These are phyloP conservation scores for Chrysanthemum makinoi DNA, from an alignment of 129 eudicot species.

Conservation along the genomic window DNA sequence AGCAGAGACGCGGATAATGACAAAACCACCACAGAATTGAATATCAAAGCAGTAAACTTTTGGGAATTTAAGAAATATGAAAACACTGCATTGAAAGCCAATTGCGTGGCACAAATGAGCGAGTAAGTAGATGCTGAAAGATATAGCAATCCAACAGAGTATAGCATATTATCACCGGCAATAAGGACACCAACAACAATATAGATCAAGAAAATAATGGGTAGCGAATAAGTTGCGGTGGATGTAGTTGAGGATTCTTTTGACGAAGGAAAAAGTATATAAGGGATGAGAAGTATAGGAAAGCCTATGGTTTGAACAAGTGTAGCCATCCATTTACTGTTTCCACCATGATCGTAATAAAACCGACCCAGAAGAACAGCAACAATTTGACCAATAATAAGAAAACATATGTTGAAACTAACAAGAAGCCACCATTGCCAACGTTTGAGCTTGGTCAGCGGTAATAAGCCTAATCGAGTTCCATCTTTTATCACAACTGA, in stretches of 20 bases:
- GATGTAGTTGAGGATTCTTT: constrained; percentile 29
- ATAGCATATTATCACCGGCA: constrained; percentile 86
- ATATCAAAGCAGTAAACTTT: constrained; percentile 64
- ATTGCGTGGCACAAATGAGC: constrained; percentile 80
- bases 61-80: constrained; percentile 78
- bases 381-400: constrained; percentile 73
- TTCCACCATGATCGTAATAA: constrained; percentile 85
- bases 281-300: constrained; percentile 73
- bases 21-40: constrained; percentile 76
- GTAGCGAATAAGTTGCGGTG: constrained; percentile 12
- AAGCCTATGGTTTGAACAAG: constrained; percentile 86
- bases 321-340: constrained; percentile 86
- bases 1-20: constrained; percentile 78
- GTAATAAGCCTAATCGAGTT: constrained; percentile 21
- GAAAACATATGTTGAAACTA: constrained; percentile 56
- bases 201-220: constrained; percentile 37
- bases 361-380: constrained; percentile 88
- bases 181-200: constrained; percentile 49
- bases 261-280: constrained; percentile 45
- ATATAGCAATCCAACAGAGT: constrained; percentile 70
- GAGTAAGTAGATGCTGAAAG: constrained; percentile 95
- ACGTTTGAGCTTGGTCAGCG: constrained; percentile 47
- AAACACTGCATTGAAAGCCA: constrained; percentile 80
- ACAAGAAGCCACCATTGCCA: constrained; percentile 78
- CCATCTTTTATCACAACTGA: constrained; percentile 30